A percentile compares a stretch with the other conserved stretches of the same genome.
phyloP scores from a whole-genome alignment of 345 rosid genomes.

The Bruguiera parviflora region DNA sequence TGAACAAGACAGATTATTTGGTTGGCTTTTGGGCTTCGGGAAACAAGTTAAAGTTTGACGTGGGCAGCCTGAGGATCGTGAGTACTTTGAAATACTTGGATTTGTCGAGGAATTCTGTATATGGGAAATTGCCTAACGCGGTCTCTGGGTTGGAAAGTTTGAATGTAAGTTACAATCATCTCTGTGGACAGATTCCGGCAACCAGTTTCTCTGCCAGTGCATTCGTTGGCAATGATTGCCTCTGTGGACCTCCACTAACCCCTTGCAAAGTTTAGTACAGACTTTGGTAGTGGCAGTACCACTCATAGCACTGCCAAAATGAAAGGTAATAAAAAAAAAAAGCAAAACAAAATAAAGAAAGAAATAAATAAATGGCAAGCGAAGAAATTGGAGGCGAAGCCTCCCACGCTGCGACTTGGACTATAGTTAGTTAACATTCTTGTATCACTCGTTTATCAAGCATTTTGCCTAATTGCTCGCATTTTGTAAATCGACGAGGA shows the following conservation, averaged over 20 bases:
- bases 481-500: too few species aligned
- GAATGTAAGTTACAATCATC: conserved; percentile 57
- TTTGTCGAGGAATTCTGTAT: conserved; percentile 50
- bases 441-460: too few species aligned
- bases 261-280: conserved; percentile 12
- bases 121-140: conserved; percentile 51
- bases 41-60: conserved; percentile 49
- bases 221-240: conserved; percentile 30
- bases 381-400: too few species aligned
- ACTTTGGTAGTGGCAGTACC: conserved; percentile 8
- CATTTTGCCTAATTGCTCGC: too few species aligned
- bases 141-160: conserved; percentile 41
- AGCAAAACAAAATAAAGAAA: too few species aligned
- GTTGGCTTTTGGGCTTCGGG: conserved; percentile 51
- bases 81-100: conserved; percentile 48
- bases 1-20: conserved; percentile 57
- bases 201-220: conserved; percentile 50
- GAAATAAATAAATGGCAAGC: too few species aligned
- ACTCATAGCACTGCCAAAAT: too few species aligned
- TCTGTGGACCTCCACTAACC: conserved; percentile 25
- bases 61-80: conserved; percentile 41
- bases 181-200: conserved; percentile 65
- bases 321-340: too few species aligned
- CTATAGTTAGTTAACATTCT: too few species aligned
- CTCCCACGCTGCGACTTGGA: too few species aligned